Conservation (phyloP, 2,329 filamentous ascomycete genomes). For the Talaromyces atroroseus region DNA sequence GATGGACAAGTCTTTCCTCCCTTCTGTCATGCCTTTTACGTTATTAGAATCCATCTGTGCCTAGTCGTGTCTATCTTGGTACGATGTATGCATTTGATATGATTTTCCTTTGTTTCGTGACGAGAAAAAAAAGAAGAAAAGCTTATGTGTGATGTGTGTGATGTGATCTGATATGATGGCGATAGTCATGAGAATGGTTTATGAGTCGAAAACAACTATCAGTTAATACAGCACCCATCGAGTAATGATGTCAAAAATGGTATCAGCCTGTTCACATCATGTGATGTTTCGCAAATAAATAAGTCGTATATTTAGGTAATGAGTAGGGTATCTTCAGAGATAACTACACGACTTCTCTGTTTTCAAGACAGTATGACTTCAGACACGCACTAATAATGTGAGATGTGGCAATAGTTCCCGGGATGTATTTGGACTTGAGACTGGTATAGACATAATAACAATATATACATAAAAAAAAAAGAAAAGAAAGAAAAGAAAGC, state of each 20-base stretch:
- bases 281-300: neutral
- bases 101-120: slow-evolving; percentile 12
- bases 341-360: too few relatives aligned
- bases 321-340: too few relatives aligned
- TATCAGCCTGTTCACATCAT: neutral
- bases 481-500: neutral
- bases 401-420: neutral
- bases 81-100: slow-evolving; percentile 6
- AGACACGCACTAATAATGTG: too few relatives aligned
- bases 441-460: neutral
- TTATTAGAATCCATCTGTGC: neutral
- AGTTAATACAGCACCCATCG: neutral
- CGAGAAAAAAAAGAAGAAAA: slow-evolving; percentile 9
- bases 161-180: slow-evolving; percentile 8
- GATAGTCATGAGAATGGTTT: neutral
- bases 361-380: too few relatives aligned
- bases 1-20: neutral
- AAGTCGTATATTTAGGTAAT: too few relatives aligned
- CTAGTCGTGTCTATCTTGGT: neutral
- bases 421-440: neutral
- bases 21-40: neutral
- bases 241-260: neutral
- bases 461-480: neutral
- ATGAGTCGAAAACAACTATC: neutral
- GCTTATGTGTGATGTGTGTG: slow-evolving; percentile 9